phyloP scores from a whole-genome alignment of 805 yeast species.

The Gaillardinia entomophila region DNA sequence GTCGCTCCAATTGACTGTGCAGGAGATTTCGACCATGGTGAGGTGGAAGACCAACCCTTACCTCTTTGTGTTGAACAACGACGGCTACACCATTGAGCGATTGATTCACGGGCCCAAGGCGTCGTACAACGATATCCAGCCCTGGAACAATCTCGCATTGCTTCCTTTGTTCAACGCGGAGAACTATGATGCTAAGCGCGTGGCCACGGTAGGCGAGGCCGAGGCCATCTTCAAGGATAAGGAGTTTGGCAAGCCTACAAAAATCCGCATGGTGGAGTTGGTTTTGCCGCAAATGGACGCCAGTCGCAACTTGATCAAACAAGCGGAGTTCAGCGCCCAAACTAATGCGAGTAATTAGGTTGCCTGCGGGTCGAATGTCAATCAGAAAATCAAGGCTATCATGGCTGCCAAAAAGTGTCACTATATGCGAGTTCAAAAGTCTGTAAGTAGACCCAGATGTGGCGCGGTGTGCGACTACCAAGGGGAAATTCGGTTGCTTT shows the following conservation, averaged over 20 bases:
- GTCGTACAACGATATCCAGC: slow-evolving; percentile 14
- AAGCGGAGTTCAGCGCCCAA: slow-evolving; percentile 28
- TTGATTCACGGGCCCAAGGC: slow-evolving; percentile 16
- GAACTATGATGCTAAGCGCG: slow-evolving; percentile 8
- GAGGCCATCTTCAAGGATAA: slow-evolving; percentile 9
- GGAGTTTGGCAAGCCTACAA: slow-evolving; percentile 8
- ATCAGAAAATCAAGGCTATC: too few relatives aligned
- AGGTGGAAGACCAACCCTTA: slow-evolving; percentile 9
- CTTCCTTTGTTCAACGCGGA: slow-evolving; percentile 12
- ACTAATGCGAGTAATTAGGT: slow-evolving; percentile 11
- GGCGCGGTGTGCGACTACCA: too few relatives aligned
- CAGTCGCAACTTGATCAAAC: slow-evolving; percentile 16
- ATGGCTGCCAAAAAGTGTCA: too few relatives aligned
- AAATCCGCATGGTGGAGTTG: slow-evolving; percentile 14
- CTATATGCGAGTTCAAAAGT: too few relatives aligned
- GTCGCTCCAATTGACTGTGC: slow-evolving; percentile 18
- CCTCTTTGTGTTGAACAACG: slow-evolving; percentile 15
- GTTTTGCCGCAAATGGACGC: slow-evolving; percentile 16
- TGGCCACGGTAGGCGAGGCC: slow-evolving; percentile 10
- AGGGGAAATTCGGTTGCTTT: too few relatives aligned
- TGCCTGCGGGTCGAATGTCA: neutral
- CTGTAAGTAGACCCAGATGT: too few relatives aligned
- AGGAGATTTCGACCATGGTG: slow-evolving; percentile 15
- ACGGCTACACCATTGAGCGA: slow-evolving; percentile 17
- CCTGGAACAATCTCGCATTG: slow-evolving; percentile 13